Evolutionary conservation across 2,329 filamentous ascomycete genomes (phyloP).

Genomic region (Alternaria conjuncta): DNA sequence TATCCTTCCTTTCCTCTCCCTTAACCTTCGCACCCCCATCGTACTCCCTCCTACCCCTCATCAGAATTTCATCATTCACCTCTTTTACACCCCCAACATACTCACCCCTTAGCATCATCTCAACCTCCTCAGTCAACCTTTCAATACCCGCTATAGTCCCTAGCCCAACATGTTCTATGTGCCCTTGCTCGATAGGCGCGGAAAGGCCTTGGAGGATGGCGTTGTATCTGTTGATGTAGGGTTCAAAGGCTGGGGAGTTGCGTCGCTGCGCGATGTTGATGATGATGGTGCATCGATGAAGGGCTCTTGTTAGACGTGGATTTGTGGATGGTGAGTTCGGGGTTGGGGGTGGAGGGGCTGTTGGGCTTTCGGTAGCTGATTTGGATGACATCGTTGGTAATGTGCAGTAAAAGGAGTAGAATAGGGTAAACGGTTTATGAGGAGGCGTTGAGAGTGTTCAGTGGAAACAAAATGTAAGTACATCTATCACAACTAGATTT

Average conservation of each 20-base stretch:
- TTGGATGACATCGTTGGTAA: neutral
- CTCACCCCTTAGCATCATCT: neutral
- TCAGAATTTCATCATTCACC: neutral
- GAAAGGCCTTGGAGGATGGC: neutral
- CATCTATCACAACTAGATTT: no score
- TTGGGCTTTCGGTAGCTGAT: neutral
- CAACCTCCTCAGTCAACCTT: neutral
- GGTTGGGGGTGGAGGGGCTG: no score
- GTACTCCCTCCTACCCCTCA: neutral
- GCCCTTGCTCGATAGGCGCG: neutral
- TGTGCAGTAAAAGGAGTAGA: neutral
- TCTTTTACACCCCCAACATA: neutral
- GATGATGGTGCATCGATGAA: neutral
- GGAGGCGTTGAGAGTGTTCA: no score
- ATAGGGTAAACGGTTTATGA: accelerated
- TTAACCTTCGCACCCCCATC: no score
- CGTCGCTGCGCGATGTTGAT: neutral
- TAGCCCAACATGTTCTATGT: neutral
- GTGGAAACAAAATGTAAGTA: no score
- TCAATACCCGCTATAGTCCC: neutral
- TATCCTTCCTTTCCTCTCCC: no score
- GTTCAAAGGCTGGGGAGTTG: neutral
- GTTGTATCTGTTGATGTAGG: neutral
- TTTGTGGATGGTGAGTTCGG: neutral
- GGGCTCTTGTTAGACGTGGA: neutral